These are phyloP conservation scores for Sophora flavescens DNA, from an alignment of 306 rosid genomes.

Conservation along the genomic window DNA sequence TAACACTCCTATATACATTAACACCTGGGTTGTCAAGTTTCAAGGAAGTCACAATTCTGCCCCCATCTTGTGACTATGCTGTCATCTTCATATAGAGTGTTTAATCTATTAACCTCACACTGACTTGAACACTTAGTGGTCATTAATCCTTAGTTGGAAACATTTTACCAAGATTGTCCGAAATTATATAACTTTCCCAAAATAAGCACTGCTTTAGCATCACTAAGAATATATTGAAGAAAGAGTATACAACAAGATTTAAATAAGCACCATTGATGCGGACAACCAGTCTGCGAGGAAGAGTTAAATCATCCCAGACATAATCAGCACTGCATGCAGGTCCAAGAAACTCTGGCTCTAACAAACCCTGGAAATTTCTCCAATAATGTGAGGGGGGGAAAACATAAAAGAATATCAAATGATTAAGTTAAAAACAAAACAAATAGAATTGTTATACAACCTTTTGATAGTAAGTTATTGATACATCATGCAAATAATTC, in stretches of 20 bases:
- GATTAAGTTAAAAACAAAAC: background rate
- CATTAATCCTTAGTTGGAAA: slow-evolving; percentile 8
- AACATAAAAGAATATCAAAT: slow-evolving; percentile 12
- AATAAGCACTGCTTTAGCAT: slow-evolving; percentile 17
- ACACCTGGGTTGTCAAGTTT: too few relatives aligned
- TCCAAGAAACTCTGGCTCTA: slow-evolving; percentile 83
- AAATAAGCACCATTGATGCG: slow-evolving; percentile 64
- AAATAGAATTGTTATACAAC: slow-evolving; percentile 51
- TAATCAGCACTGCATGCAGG: slow-evolving; percentile 69
- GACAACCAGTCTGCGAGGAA: slow-evolving; percentile 78
- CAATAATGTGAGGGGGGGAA: slow-evolving; percentile 40
- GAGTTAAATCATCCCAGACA: slow-evolving; percentile 96
- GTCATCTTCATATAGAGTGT: background rate
- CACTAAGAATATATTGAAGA: slow-evolving; percentile 11
- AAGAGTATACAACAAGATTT: slow-evolving; percentile 36
- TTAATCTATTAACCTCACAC: background rate
- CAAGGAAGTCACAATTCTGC: too few relatives aligned
- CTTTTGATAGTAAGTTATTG: slow-evolving; percentile 93
- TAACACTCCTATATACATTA: too few relatives aligned
- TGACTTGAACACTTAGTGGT: background rate
- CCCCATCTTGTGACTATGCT: too few relatives aligned
- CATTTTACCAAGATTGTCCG: background rate
- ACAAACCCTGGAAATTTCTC: slow-evolving; percentile 67
- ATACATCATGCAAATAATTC: slow-evolving; percentile 65
- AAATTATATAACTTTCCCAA: slow-evolving; percentile 6